phyloP scores from a whole-genome alignment of 2,329 filamentous ascomycete species.

The Diaporthe helianthi region DNA sequence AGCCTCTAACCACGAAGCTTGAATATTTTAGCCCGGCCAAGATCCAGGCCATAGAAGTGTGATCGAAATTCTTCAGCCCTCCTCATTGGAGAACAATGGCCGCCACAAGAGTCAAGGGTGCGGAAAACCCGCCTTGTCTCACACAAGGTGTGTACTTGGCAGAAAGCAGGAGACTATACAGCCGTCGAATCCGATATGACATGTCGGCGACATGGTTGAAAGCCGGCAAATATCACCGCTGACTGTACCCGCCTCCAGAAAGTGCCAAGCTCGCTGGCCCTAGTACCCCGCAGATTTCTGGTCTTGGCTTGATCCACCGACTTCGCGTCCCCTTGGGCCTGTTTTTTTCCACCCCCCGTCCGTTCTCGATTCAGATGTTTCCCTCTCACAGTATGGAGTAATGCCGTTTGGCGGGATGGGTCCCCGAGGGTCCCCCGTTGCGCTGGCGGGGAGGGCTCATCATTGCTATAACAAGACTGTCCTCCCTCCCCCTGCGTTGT shows the following conservation, averaged over 20 bases:
- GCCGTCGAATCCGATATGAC: neutral
- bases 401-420: neutral
- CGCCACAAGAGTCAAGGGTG: neutral
- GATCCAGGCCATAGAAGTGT: conserved; percentile 14
- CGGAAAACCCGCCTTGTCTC: neutral
- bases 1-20: neutral
- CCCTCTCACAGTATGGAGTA: no score
- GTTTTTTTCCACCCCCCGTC: neutral
- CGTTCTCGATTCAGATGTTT: conserved; percentile 27
- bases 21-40: neutral
- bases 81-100: neutral
- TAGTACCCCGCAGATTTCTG: conserved; percentile 24
- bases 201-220: neutral
- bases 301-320: conserved; percentile 21
- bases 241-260: conserved; percentile 1
- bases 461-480: conserved; percentile 14
- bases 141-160: conserved; percentile 10
- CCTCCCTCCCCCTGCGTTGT: neutral
- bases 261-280: conserved; percentile 18
- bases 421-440: neutral
- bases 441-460: neutral
- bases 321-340: conserved; percentile 6
- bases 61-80: neutral
- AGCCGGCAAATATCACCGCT: conserved; percentile 12
- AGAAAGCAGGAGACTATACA: neutral